Evolutionary conservation across 441 rosid species (phyloP).

Genomic region (Populus hybrid): DNA sequence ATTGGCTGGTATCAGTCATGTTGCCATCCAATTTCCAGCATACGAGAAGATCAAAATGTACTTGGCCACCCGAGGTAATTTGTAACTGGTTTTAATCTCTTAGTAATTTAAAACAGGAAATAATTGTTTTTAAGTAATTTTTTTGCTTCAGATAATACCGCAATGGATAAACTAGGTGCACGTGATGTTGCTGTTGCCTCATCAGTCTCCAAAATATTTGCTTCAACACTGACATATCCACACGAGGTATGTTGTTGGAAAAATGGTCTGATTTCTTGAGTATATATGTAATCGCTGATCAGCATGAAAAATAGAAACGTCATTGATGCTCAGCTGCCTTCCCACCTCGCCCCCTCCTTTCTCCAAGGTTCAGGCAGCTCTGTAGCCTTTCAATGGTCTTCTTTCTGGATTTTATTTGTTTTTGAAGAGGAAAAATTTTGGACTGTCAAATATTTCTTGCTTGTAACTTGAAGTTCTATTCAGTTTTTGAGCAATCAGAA

Average conservation of each 20-base stretch:
- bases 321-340: not conserved
- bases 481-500: not conserved
- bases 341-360: not conserved
- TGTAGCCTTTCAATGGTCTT: not conserved
- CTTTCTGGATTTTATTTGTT: not conserved
- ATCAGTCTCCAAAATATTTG: conserved; percentile 70
- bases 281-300: not conserved
- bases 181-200: conserved; percentile 75
- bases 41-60: conserved; percentile 76
- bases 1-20: conserved; percentile 78
- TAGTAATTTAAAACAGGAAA: not conserved
- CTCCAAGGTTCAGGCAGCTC: not conserved
- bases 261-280: not conserved
- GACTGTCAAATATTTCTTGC: not conserved
- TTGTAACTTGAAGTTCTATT: not conserved
- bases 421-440: not conserved
- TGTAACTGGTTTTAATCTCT: not conserved
- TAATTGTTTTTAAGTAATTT: conserved; percentile 22
- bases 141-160: conserved; percentile 53
- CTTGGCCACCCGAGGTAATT: conserved; percentile 67
- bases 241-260: conserved; percentile 57
- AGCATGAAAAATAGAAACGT: not conserved
- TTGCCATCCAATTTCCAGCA: conserved; percentile 26
- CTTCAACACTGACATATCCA: conserved; percentile 84
- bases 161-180: conserved; percentile 56